Evolutionary conservation across 345 rosid genomes (phyloP), one percentile per base, ranked within the genome.

Genomic region (Rhizophora mangle): DNA sequence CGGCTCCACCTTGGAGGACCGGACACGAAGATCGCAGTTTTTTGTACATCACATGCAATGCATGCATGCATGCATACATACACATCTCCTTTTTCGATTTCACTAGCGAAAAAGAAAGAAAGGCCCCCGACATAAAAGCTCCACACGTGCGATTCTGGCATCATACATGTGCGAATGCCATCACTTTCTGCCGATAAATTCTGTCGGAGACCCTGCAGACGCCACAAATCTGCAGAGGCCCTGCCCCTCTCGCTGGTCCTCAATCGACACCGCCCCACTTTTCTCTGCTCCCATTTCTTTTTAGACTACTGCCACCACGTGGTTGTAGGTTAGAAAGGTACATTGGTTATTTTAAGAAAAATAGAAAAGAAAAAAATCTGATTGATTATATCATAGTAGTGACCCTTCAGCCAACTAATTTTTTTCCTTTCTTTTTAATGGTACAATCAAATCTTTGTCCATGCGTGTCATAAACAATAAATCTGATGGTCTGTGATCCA

Each of bases 141-240:
- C 3, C 63, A 4, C 63, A 36, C 68, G 63, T 56, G 74, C 27
- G 74, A 47, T 43, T 31, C 15, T 15, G 2, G 18, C 0, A 30
- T 54, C 4, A 27, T 37, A 1, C 57, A 20, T 39, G 54, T 65
- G 70, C 37, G 4, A 26, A 55, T 19, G 39, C 60, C 15, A 22
- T 64, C 74, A 10, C 39, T 15, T 29, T 63, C 53, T 2, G 5
- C 20, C 1, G 2, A 51, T 6, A 55, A 63, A 71, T 37, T 19
- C 0, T 68, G 72, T 64, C 74, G 4, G 47, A 36, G 47, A 68
- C n/a, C 47, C 56, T 20, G 72, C 1, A 5, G 73, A 58, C 65
- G 72, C 78, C 74, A 60, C 65, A 64, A 53, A 80, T 70, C 70
- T 53, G 1, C 10, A 0, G 20, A 57, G 72, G 64, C 37, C 69